These are phyloP conservation scores for Cylindrotheca fusiformis DNA, from an alignment of 108 stramenopile genomes.

Conservation along the genomic window DNA sequence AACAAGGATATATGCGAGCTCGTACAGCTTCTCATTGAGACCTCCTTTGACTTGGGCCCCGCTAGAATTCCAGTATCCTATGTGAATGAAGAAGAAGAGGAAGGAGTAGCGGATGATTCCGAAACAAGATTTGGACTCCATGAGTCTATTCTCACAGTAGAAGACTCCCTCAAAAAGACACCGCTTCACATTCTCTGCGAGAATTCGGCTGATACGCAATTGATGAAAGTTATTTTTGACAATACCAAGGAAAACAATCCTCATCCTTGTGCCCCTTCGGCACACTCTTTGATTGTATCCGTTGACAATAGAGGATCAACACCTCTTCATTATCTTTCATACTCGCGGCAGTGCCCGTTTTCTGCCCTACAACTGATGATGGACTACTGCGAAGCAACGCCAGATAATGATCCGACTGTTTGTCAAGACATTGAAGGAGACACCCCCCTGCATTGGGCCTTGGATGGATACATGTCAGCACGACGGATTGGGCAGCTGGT, in stretches of 20 bases:
- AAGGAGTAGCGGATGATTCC: not conserved
- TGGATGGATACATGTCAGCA: conserved; percentile 25
- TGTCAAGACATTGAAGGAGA: conserved; percentile 23
- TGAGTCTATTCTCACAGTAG: conserved; percentile 26
- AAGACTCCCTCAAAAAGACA: conserved; percentile 18
- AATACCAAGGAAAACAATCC: conserved; percentile 13
- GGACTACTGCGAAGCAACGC: conserved; percentile 23
- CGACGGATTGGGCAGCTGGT: conserved; percentile 21
- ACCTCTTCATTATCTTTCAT: conserved; percentile 32
- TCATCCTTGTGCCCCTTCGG: conserved; percentile 21
- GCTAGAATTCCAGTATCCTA: conserved; percentile 7
- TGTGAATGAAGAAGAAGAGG: conserved; percentile 7
- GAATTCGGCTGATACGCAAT: conserved; percentile 13
- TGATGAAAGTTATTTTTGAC: conserved; percentile 18
- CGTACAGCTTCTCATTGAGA: conserved; percentile 23
- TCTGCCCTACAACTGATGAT: conserved; percentile 22
- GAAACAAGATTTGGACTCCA: conserved; percentile 6
- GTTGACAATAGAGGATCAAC: conserved; percentile 23
- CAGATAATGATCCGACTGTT: conserved; percentile 20
- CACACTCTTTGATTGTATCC: conserved; percentile 18
- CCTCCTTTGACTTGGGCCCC: conserved; percentile 13
- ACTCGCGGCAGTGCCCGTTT: conserved; percentile 33
- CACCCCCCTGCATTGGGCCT: conserved; percentile 34
- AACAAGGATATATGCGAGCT: conserved; percentile 8
- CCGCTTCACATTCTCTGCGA: conserved; percentile 34